Evolutionary conservation across 257 asterid species (phyloP).

Genomic region (Solanum piurae): DNA sequence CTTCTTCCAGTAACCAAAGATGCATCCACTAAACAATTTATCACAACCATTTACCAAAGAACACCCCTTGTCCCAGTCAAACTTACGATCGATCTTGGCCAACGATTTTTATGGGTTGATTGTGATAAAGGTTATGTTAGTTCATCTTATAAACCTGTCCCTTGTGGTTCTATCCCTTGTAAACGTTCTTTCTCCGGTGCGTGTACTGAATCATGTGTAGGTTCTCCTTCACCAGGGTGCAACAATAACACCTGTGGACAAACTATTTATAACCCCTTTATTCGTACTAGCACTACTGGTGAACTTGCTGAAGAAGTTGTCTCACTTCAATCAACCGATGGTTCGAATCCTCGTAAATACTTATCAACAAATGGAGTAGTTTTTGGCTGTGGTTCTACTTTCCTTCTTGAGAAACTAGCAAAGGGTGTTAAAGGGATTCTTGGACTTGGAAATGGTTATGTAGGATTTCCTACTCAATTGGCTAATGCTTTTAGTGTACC

Average conservation of each 20-base stretch:
- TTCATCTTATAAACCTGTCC: slow-evolving; percentile 10
- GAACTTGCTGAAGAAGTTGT: neutral
- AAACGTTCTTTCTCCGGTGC: neutral
- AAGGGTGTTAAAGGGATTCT: neutral
- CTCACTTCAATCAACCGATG: neutral
- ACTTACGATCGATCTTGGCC: slow-evolving; percentile 22
- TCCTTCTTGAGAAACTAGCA: neutral
- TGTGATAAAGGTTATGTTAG: slow-evolving; percentile 16
- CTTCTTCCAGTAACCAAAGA: slow-evolving; percentile 19
- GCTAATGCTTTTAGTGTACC: neutral
- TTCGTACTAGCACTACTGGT: neutral
- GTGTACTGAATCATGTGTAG: neutral
- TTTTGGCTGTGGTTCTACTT: neutral
- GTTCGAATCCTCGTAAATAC: neutral
- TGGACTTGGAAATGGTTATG: neutral
- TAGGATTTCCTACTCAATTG: neutral
- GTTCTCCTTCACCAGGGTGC: neutral
- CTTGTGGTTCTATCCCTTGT: slow-evolving; percentile 11
- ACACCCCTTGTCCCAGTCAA: slow-evolving; percentile 18
- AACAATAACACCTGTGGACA: neutral
- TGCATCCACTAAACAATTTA: slow-evolving; percentile 4
- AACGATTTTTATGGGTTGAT: slow-evolving; percentile 22
- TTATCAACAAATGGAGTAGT: neutral
- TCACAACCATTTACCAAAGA: slow-evolving; percentile 12
- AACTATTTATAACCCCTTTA: neutral